Base-by-base conservation (phyloP, 768 basidiomycete species). In the Boletus sp. region DNA sequence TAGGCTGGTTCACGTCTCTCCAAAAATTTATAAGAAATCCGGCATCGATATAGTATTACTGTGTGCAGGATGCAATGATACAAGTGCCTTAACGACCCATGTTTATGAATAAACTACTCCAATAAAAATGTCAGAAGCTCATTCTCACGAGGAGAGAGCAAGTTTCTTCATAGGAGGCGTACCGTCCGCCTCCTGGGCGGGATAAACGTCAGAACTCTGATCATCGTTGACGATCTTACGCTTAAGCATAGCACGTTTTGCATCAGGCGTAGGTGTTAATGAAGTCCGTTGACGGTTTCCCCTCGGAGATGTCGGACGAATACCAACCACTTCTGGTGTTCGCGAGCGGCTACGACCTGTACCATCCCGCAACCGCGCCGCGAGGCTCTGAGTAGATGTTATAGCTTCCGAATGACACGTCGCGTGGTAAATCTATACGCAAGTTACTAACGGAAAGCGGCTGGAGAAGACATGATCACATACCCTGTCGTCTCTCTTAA, bases 361-460 rank as follows among this genome's bases (percentile, higher is more conserved):
- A 66, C 90, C 86, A 73, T 75, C 82, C 55, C 86, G 85, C 65
- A 92, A 71, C 47, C 86, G 83, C 8, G 83, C 81, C 51, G 85
- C 89, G 51, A 91, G 76, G 64, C 72, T 87, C 62, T 79, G 86
- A 50, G 83, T 82, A 50, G 84, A 87, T 28, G 73, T 76, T 39
- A 81, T 70, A 37, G 88, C 88, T 70, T 96, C 94, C 28, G 90
- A 89, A 75, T 92, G 89, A 73, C 94, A 97, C 17, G 94, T 96
- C 47, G 94, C 94, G 76, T 97, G 94, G 71, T 87, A 96, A 66
- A 95, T 87, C 94, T 94, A 67, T 3, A 20, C 47, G 18, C 51
- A 52, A 12, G 50, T 62, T n/a, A 60, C 20, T 37, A 51, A 50
- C 49, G 28, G 17, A 41, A 37, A 17, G 55, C 1, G 30, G 15